phyloP scores from a whole-genome alignment of 495 filamentous ascomycete genomes.

The Chaetomium fimeti region DNA sequence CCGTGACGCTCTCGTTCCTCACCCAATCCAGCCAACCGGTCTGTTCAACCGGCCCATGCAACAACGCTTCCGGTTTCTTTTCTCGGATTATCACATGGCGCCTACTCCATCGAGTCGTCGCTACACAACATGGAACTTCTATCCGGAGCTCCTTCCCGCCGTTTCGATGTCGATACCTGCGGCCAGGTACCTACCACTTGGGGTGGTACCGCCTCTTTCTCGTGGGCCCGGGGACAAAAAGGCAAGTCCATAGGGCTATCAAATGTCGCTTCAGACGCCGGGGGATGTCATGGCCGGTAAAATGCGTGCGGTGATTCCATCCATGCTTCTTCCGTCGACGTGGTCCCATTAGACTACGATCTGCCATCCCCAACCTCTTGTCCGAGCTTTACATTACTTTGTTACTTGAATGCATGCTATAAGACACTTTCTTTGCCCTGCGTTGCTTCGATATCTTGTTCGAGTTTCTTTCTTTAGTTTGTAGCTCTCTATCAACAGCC shows the following conservation, averaged over 20 bases:
- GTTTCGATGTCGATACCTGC: not conserved
- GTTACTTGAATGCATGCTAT: not conserved
- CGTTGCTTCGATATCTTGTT: not conserved
- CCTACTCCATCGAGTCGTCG: not conserved
- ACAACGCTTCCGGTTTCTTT: not conserved
- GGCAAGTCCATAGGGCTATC: not conserved
- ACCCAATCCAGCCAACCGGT: not conserved
- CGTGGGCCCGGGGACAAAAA: not conserved
- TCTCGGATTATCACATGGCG: not conserved
- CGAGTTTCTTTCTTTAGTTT: not conserved
- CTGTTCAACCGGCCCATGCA: not conserved
- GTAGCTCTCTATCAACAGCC: not conserved
- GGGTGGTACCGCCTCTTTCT: not conserved
- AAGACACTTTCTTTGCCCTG: not conserved
- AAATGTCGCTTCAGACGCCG: not conserved
- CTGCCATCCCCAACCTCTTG: constrained; percentile 9
- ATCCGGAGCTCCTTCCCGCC: constrained; percentile 7
- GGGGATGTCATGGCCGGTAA: constrained; percentile 1
- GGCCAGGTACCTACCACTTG: not conserved
- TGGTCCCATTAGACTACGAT: not conserved
- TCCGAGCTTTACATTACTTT: not conserved
- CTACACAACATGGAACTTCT: constrained; percentile 12
- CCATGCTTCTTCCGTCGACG: not conserved
- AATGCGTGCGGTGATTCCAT: constrained; percentile 1
- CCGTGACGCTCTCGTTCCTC: not conserved